Evolutionary conservation across 208 protist genomes (phyloP).

Genomic region (Leishmania amazonensis): DNA sequence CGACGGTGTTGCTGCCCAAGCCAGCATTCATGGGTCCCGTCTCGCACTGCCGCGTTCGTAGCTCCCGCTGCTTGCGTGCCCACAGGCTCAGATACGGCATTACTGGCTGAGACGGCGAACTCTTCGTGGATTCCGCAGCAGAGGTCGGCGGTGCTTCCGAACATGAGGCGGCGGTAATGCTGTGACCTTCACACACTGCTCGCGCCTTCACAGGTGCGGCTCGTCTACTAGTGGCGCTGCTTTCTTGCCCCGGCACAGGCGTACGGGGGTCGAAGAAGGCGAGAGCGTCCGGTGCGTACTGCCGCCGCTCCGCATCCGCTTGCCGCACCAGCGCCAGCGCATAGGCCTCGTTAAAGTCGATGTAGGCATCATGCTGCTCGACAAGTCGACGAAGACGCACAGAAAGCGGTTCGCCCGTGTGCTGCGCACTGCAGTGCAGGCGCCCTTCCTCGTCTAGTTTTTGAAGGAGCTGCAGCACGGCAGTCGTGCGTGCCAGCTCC

Average conservation of each 20-base stretch:
- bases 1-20: background rate
- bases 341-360: slow-evolving; percentile 42
- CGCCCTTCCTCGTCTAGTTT: slow-evolving; percentile 60
- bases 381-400: slow-evolving; percentile 55
- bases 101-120: background rate
- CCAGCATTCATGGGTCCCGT: background rate
- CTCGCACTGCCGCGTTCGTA: slow-evolving; percentile 4
- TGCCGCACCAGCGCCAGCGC: slow-evolving; percentile 38
- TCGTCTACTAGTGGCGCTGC: background rate
- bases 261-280: slow-evolving; percentile 54
- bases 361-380: slow-evolving; percentile 61
- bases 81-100: slow-evolving; percentile 27
- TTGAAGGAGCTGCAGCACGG: slow-evolving; percentile 44
- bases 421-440: slow-evolving; percentile 44
- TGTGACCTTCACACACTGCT: background rate
- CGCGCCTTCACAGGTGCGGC: background rate
- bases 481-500: slow-evolving; percentile 16
- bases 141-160: background rate
- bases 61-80: slow-evolving; percentile 14
- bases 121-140: background rate
- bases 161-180: background rate
- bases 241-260: slow-evolving; percentile 2
- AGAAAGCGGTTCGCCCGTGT: slow-evolving; percentile 26
- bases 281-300: slow-evolving; percentile 6
- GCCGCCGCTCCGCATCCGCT: slow-evolving; percentile 23